These are phyloP conservation scores for Parachlorella kessleri DNA, from an alignment of 139 green algal genomes.

Conservation along the genomic window DNA sequence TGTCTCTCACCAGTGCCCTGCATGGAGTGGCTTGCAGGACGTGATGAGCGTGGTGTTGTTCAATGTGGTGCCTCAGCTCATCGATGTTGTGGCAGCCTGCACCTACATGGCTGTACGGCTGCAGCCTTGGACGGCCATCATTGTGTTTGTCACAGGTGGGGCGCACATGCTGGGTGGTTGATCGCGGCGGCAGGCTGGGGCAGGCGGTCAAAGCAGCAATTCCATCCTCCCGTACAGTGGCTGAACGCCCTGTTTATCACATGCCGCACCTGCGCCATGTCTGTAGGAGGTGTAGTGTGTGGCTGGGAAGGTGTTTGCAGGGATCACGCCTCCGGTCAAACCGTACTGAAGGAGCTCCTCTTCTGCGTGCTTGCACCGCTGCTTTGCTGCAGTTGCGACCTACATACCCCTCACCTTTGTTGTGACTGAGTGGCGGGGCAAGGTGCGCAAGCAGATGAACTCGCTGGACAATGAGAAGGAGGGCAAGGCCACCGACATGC, in stretches of 20 bases:
- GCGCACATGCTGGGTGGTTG: too few relatives aligned
- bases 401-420: slow-evolving; percentile 93
- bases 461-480: slow-evolving; percentile 77
- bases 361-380: too few relatives aligned
- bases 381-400: slow-evolving; percentile 52
- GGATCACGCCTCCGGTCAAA: too few relatives aligned
- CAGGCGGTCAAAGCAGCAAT: too few relatives aligned
- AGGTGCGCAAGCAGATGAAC: slow-evolving; percentile 75
- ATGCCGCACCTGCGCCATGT: too few relatives aligned
- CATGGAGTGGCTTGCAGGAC: not conserved
- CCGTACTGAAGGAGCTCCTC: too few relatives aligned
- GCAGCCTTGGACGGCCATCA: slow-evolving; percentile 75
- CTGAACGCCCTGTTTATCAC: too few relatives aligned
- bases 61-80: slow-evolving; percentile 73
- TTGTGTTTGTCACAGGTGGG: slow-evolving; percentile 73
- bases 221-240: too few relatives aligned
- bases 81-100: slow-evolving; percentile 79
- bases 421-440: slow-evolving; percentile 82
- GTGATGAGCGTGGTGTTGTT: slow-evolving; percentile 82
- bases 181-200: too few relatives aligned
- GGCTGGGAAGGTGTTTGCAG: too few relatives aligned
- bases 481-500: slow-evolving; percentile 78
- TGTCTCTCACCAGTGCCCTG: too few relatives aligned
- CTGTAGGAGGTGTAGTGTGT: too few relatives aligned
- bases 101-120: slow-evolving; percentile 73